phyloP scores from a whole-genome alignment of 495 filamentous ascomycete genomes.

The Bombardia bombarda region DNA sequence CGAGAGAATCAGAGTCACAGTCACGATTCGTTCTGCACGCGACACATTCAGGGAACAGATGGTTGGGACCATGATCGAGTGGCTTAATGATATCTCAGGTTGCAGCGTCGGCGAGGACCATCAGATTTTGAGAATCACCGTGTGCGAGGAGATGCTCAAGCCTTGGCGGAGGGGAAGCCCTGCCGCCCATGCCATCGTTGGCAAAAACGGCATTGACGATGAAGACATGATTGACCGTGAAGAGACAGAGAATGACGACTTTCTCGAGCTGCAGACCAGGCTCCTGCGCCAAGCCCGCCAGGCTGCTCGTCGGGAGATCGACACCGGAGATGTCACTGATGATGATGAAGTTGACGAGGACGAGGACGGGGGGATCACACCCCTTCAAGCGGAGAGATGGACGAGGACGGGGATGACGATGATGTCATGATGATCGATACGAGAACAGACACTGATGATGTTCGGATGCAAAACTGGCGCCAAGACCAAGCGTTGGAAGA shows the following conservation, averaged over 20 bases:
- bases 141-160: slow-evolving; percentile 86
- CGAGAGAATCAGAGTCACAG: slow-evolving; percentile 91
- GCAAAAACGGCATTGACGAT: slow-evolving; percentile 82
- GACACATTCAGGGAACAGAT: slow-evolving; percentile 97
- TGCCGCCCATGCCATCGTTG: slow-evolving; percentile 76
- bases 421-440: slow-evolving; percentile 41
- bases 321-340: slow-evolving; percentile 72
- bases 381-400: slow-evolving; percentile 31
- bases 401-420: slow-evolving; percentile 43
- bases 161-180: slow-evolving; percentile 80
- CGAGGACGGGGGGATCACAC: slow-evolving; percentile 26
- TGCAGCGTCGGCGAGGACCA: slow-evolving; percentile 77
- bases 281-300: slow-evolving; percentile 27
- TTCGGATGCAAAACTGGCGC: slow-evolving; percentile 47
- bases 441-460: slow-evolving; percentile 47
- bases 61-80: slow-evolving; percentile 96
- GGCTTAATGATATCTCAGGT: slow-evolving; percentile 87
- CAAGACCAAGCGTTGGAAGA: slow-evolving; percentile 43
- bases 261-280: slow-evolving; percentile 22
- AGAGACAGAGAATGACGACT: slow-evolving; percentile 21
- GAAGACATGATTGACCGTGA: slow-evolving; percentile 49
- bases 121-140: slow-evolving; percentile 65
- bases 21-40: slow-evolving; percentile 85
- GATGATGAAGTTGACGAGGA: slow-evolving; percentile 58
- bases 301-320: slow-evolving; percentile 50